Percentiles rank a stretch among this genome's conserved stretches.
phyloP scores from a whole-genome alignment of 192 early-diverging fungal genomes.

The Gamsiella multidivaricata region DNA sequence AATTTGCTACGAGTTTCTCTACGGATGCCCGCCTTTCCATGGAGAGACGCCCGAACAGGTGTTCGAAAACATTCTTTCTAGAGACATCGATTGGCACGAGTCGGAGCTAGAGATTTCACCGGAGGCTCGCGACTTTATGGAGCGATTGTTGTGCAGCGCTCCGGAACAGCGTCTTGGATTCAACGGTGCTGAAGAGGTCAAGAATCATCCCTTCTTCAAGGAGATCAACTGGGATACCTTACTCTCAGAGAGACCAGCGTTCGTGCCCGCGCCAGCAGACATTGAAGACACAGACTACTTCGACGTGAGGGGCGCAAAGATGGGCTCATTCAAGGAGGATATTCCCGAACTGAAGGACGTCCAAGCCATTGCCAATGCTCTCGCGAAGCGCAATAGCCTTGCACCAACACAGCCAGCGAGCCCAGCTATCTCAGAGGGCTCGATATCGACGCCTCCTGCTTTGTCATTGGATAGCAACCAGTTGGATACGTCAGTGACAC shows the following conservation, averaged over 20 bases:
- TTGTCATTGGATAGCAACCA: conserved; percentile 12
- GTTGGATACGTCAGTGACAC: conserved; percentile 44
- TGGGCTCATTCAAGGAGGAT: conserved; percentile 59
- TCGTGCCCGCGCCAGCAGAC: conserved; percentile 81
- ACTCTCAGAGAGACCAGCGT: conserved; percentile 71
- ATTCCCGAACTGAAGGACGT: conserved; percentile 48
- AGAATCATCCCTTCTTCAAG: conserved; percentile 77
- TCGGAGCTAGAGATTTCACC: conserved; percentile 74
- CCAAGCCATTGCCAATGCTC: conserved; percentile 48
- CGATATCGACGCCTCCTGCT: conserved; percentile 3
- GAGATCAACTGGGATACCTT: conserved; percentile 78
- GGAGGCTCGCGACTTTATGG: conserved; percentile 86
- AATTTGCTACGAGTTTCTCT: conserved; percentile 89
- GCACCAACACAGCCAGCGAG: conserved; percentile 18
- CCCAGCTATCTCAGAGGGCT: not conserved
- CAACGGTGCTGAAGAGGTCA: conserved; percentile 79
- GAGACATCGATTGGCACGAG: conserved; percentile 81
- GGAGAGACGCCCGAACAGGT: conserved; percentile 80
- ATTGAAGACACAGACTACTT: conserved; percentile 94
- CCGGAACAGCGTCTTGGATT: conserved; percentile 74
- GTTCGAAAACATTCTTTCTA: conserved; percentile 84
- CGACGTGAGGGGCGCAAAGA: conserved; percentile 85
- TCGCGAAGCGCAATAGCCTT: conserved; percentile 45
- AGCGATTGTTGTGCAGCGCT: conserved; percentile 73
- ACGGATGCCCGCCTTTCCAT: conserved; percentile 86